Conservation (phyloP, 1,139 yeast genomes). For the Magnusiomyces ingens region DNA sequence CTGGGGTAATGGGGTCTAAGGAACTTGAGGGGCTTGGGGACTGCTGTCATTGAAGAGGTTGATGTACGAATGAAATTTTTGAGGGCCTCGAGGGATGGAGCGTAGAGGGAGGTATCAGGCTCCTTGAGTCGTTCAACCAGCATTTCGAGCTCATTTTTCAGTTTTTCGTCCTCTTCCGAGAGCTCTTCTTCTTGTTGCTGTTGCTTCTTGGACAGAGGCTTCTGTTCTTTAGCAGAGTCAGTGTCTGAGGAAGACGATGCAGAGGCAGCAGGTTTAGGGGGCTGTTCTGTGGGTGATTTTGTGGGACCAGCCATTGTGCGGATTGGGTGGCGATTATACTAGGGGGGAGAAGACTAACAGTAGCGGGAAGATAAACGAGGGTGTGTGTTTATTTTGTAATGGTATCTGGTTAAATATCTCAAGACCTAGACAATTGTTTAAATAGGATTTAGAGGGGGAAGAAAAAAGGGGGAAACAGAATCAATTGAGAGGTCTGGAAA, state of each 20-base stretch:
- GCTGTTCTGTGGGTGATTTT: background rate
- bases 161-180: constrained; percentile 86
- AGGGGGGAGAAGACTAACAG: too few relatives aligned
- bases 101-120: constrained; percentile 45
- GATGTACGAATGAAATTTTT: constrained; percentile 81
- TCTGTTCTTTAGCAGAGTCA: background rate
- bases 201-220: constrained; percentile 24
- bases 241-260: background rate
- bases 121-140: constrained; percentile 71
- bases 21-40: constrained; percentile 95
- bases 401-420: too few relatives aligned
- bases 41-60: constrained; percentile 98
- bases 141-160: constrained; percentile 80
- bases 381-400: too few relatives aligned
- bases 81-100: constrained; percentile 55
- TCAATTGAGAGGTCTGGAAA: too few relatives aligned
- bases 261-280: background rate
- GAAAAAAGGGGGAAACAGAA: too few relatives aligned
- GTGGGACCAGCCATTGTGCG: background rate
- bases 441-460: too few relatives aligned
- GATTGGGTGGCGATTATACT: background rate
- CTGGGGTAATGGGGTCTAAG: constrained; percentile 78
- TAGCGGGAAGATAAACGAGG: too few relatives aligned
- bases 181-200: constrained; percentile 64
- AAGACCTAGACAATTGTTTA: too few relatives aligned